Base-by-base conservation (phyloP, 176 grass and related monocot genomes). In the Canna indica region DNA sequence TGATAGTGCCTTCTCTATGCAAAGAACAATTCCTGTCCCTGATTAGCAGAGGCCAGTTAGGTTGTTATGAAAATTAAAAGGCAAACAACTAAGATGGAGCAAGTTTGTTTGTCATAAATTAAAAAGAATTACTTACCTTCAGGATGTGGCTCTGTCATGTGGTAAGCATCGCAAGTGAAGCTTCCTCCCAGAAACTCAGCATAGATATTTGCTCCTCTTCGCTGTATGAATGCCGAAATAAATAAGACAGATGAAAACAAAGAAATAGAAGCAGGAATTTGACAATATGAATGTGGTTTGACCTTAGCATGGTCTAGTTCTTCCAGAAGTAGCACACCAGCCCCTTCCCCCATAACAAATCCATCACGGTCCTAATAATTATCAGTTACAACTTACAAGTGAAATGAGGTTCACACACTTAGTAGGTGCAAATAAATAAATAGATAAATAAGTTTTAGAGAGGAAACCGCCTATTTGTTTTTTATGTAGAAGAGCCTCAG, bases 341-440 rank as follows among this genome's bases (percentile, higher is more conserved):
- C 86, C 42, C 95, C 95, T 88, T 99, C 95, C 58, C 95, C 95
- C 87, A 99, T 99, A 72, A 99, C 95, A 88, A 99, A 99, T 80
- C 95, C 95, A 81, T 99, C 95, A 70, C 95, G 84, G 11, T 68
- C 90, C 95, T 99, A 76, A 45, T 62, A 56, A 50, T 69, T 2
- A 32, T 75, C 75, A 67, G 59, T 42, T 30, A 45, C 69, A n/a
- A 67, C 54, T 42, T 30, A 45, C 20, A 79, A 69, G 17, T 57
- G 5, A 58, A 68, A 42, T 52, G 45, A 75, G 44, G 44, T 58
- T 32, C 9, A 45, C 2, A 11, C 47, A 27, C 31, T 53, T 54
- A 4, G 25, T 16, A 65, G 3, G 31, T 0, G 1, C 45, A 44
- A 0, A 68, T 30, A 46, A 32, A 64, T 17, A 62, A n/a, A n/a